Conservation (phyloP, 169 alveolate species). For the Theileria parva region DNA sequence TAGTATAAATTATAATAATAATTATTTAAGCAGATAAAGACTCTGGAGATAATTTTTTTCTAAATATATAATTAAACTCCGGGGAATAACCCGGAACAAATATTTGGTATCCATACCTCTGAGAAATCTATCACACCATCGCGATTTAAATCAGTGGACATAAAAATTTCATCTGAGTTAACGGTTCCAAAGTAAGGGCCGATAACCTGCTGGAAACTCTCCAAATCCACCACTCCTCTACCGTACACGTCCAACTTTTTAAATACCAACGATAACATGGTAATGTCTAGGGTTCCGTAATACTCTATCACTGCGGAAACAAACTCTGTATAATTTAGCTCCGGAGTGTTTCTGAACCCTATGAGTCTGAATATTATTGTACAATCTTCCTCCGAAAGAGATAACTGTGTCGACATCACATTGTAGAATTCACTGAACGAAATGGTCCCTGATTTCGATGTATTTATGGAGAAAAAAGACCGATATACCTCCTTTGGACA, state of each 20-base stretch:
- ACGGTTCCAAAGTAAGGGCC: slow-evolving; percentile 45
- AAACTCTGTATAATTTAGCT: slow-evolving; percentile 55
- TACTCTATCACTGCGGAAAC: slow-evolving; percentile 55
- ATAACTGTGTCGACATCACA: slow-evolving; percentile 26
- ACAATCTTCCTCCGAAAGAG: slow-evolving; percentile 31
- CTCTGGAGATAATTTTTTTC: background rate
- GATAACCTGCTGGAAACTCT: slow-evolving; percentile 25
- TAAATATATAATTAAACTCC: background rate
- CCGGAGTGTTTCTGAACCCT: slow-evolving; percentile 56
- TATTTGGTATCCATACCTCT: slow-evolving; percentile 11
- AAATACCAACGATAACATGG: slow-evolving; percentile 37
- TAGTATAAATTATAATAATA: background rate
- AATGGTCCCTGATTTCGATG: slow-evolving; percentile 53
- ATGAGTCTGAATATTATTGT: slow-evolving; percentile 36
- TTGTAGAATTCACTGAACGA: slow-evolving; percentile 38
- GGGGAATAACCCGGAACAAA: background rate
- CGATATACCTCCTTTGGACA: slow-evolving; percentile 31
- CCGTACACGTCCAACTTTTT: slow-evolving; percentile 50
- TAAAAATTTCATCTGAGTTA: slow-evolving; percentile 14
- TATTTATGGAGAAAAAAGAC: slow-evolving; percentile 51
- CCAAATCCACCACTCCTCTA: slow-evolving; percentile 42
- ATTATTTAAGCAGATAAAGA: background rate
- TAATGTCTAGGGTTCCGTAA: slow-evolving; percentile 33
- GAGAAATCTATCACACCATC: slow-evolving; percentile 50
- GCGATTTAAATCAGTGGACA: slow-evolving; percentile 25